Conservation (phyloP, 371 early-diverging fungal genomes). For the Capniomyces stellatus region DNA sequence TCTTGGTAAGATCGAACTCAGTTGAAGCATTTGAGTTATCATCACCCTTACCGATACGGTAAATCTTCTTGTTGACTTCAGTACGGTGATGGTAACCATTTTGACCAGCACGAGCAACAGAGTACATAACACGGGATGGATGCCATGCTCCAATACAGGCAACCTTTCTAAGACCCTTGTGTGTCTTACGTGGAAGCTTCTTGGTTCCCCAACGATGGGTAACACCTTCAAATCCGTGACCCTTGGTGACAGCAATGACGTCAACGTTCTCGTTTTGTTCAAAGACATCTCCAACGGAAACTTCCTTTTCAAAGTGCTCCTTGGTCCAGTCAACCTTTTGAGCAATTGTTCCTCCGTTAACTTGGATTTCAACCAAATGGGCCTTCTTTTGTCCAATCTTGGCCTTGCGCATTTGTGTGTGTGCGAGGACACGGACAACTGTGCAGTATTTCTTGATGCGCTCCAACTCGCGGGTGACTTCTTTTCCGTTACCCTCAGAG, state of each 20-base stretch:
- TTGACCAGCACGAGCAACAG: constrained; percentile 99
- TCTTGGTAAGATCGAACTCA: constrained; percentile 95
- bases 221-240: constrained; percentile 99
- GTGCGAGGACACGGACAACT: constrained; percentile 95
- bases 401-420: constrained; percentile 95
- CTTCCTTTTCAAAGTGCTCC: constrained; percentile 94
- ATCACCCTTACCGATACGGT: constrained; percentile 89
- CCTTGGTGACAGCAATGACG: constrained; percentile 98
- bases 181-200: constrained; percentile 99
- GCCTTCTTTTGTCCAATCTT: constrained; percentile 97
- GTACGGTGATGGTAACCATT: constrained; percentile 99
- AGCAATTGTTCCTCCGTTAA: constrained; percentile 97
- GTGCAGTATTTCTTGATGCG: constrained; percentile 98
- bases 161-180: constrained; percentile 99
- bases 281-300: constrained; percentile 79
- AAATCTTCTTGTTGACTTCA: constrained; percentile 99
- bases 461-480: constrained; percentile 81
- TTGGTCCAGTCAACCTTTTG: constrained; percentile 98
- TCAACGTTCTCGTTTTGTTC: constrained; percentile 98
- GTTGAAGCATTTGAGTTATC: constrained; percentile 80
- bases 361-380: constrained; percentile 98
- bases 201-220: constrained; percentile 99
- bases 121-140: constrained; percentile 98
- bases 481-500: constrained; percentile 65
- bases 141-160: constrained; percentile 99